Conservation (phyloP, 768 basidiomycete genomes). For the Leccinum incarnatum region DNA sequence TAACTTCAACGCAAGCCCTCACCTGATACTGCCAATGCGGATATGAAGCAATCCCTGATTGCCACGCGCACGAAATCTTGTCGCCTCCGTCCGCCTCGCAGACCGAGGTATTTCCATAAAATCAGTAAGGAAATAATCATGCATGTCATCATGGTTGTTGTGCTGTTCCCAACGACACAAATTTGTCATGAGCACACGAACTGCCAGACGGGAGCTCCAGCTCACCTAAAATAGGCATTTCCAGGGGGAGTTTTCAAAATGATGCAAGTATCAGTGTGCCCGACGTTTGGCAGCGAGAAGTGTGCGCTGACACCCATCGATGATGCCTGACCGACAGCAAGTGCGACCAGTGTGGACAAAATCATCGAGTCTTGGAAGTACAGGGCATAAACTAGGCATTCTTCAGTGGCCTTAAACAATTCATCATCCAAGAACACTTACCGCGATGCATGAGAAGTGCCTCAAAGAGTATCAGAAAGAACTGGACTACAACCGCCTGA, state of each 20-base stretch:
- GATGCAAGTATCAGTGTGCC: conserved; percentile 16
- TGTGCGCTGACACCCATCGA: conserved; percentile 19
- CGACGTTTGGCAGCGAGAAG: conserved; percentile 1
- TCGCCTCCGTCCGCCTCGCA: conserved; percentile 12
- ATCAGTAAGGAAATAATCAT: conserved; percentile 16
- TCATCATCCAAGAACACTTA: neutral
- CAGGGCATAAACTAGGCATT: conserved; percentile 18
- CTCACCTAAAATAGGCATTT: conserved; percentile 19
- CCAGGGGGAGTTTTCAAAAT: conserved; percentile 8
- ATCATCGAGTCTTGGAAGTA: conserved; percentile 8
- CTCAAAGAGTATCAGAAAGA: conserved; percentile 13
- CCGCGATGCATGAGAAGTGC: conserved; percentile 17
- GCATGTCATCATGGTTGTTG: conserved; percentile 16
- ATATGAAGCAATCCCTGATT: conserved; percentile 13
- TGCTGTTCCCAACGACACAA: neutral
- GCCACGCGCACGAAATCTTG: conserved; percentile 3
- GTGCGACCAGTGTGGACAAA: conserved; percentile 1
- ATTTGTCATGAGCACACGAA: neutral
- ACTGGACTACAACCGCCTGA: conserved; percentile 13
- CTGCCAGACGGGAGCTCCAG: neutral
- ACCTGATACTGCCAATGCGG: conserved; percentile 11
- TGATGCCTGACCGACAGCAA: conserved; percentile 11
- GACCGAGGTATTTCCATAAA: conserved; percentile 8
- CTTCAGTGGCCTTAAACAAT: neutral
- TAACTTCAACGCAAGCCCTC: neutral